Base-by-base conservation (phyloP, 345 rosid genomes). In the Eucalyptus urophylla region DNA sequence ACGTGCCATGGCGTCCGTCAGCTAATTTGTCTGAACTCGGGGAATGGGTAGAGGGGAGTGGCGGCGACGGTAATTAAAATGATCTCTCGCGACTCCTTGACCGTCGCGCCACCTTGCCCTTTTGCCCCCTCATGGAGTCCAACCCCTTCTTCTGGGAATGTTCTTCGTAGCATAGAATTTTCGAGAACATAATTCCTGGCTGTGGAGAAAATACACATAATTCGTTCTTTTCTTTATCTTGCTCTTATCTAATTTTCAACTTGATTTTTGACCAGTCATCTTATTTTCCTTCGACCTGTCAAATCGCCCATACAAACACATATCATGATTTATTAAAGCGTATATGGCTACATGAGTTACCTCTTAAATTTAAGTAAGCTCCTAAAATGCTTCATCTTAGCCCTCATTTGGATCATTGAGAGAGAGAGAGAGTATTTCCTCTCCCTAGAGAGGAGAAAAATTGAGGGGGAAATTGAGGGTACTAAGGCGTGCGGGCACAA, bases 1-100 rank as follows among this genome's bases (percentile, higher is more conserved):
- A 31, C 67, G 88, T 49, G 86, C 86, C 90, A 89, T 89, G 49
- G 88, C 80, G 29, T 86, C 56, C 88, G 90, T 86, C 37, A 62
- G 58, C 90, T 86, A 89, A 12, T 29, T 62, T 89, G 90, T 89
- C 88, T 49, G 62, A 12, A n/a, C 29, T 54, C 1, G 4, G 7
- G 25, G 47, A 76, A 40, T 21, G 83, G 29, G 16, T 40, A 33
- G 44, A 21, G 27, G 44, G 83, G 15, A 76, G 47, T 11, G 83
- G 83, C 83, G 43, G 83, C 24, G 13, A 11, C 15, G 15, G 83
- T 76, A 21, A 76, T 21, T 76, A 11, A 37, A 76, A 21, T 24
- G 29, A 22, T 31, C 86, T 31, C 45, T 15, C 27, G 50, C 40
- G 29, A 16, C 67, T 60, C 65, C 19, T 69, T 80, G 76, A n/a